phyloP scores from a whole-genome alignment of 1,284 basidiomycete genomes.

The Marasmius tenuissimus region DNA sequence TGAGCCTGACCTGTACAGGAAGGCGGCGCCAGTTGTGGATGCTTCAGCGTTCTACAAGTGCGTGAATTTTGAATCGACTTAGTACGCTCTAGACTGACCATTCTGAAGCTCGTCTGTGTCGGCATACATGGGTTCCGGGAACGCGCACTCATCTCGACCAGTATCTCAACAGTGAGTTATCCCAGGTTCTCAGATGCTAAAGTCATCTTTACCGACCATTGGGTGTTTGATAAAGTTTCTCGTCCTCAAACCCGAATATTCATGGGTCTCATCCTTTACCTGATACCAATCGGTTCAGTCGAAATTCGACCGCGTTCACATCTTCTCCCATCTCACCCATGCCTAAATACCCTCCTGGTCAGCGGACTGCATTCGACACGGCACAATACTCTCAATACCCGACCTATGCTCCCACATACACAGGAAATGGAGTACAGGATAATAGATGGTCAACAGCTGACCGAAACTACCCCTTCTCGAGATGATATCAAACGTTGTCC shows the following conservation, averaged over 20 bases:
- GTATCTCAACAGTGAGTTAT: not conserved
- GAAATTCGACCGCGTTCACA: not conserved
- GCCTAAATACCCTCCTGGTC: not conserved
- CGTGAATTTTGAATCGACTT: conserved; percentile 13
- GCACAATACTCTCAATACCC: not conserved
- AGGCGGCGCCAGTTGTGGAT: conserved; percentile 19
- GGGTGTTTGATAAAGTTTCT: no score
- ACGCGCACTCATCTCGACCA: not conserved
- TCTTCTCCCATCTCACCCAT: not conserved
- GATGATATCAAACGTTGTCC: no score
- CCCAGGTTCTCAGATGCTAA: not conserved
- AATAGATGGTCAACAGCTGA: no score
- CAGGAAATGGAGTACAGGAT: no score
- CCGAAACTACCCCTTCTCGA: no score
- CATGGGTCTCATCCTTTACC: not conserved
- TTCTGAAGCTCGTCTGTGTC: conserved; percentile 4
- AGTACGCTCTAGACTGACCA: not conserved
- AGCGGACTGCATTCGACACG: not conserved
- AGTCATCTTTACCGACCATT: not conserved
- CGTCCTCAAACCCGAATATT: no score
- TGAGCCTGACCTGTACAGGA: not conserved
- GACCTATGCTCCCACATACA: not conserved
- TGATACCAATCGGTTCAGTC: not conserved
- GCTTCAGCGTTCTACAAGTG: conserved; percentile 60
- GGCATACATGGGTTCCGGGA: conserved; percentile 7